Evolutionary conservation across 1,284 basidiomycete genomes (phyloP), one percentile per base, ranked within the genome.

Genomic region (Malassezia brasiliensis): DNA sequence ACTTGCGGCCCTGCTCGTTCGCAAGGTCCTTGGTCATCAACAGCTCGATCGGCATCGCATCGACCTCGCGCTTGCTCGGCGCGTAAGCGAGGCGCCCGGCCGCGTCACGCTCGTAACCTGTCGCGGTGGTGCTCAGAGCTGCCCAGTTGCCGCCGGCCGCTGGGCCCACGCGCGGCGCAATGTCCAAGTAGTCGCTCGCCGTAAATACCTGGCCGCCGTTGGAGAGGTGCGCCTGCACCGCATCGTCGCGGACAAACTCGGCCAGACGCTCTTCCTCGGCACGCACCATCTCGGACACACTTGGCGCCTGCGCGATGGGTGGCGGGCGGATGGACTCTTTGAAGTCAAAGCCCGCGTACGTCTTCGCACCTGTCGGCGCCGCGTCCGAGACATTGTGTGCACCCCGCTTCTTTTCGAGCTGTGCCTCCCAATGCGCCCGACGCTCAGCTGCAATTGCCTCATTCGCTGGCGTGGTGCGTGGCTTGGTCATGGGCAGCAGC

Each of bases 31-130:
- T 53, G 32, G 56, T 39, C 71, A 74, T 74, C 46, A 74, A 61
- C 32, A 74, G 54, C 52, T 74, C 71, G 47, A 74, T 66, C 17
- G 71, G 71, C 69, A 72, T 68, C 17, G 61, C 54, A 50, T 74
- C 68, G 5, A 72, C 56, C 19, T 72, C 66, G 31, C 32, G n/a
- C 38, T 50, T 36, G 42, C 51, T 37, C 40, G 67, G 51, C 6
- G 50, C 50, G 3, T 57, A 36, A 15, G 56, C 51, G 19, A 65
- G 62, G 38, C 56, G 59, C 2, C 65, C 65, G 17, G n/a, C 36
- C 5, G 28, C 45, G 10, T 46, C 47, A 15, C 55, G 50, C 39
- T 52, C 28, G 31, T 30, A 20, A 20, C 46, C n/a, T 14, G 34
- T 36, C 12, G 44, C n/a, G 7, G 45, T 44, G 15, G 54, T 58